Evolutionary conservation across 768 basidiomycete genomes (phyloP).

Genomic region (Tricholoma saponaceum): DNA sequence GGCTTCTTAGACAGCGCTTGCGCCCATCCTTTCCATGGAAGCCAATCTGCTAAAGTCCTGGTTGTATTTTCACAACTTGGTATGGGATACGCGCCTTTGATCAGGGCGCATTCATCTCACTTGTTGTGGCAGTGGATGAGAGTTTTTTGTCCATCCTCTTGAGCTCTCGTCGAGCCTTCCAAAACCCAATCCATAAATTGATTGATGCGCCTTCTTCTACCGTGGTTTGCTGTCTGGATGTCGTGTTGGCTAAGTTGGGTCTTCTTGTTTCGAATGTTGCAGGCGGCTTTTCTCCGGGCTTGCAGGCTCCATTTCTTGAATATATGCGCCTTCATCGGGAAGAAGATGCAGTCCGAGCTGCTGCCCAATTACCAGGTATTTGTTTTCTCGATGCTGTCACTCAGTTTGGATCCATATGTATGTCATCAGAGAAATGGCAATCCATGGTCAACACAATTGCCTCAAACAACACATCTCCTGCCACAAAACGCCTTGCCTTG

Average conservation of each 20-base stretch:
- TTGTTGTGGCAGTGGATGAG: slow-evolving; percentile 20
- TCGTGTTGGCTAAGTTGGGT: slow-evolving; percentile 50
- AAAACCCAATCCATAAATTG: slow-evolving; percentile 10
- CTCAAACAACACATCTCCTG: slow-evolving; percentile 52
- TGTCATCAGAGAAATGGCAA: slow-evolving; percentile 49
- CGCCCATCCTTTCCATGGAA: not conserved
- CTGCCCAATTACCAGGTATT: slow-evolving; percentile 66
- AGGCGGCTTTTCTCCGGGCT: slow-evolving; percentile 19
- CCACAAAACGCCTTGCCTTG: slow-evolving; percentile 55
- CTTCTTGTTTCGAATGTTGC: slow-evolving; percentile 24
- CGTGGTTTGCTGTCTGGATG: slow-evolving; percentile 65
- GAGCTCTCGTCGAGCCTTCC: slow-evolving; percentile 46
- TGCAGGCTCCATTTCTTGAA: slow-evolving; percentile 19
- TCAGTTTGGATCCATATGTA: not conserved
- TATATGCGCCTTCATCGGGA: slow-evolving; percentile 38
- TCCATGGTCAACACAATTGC: slow-evolving; percentile 39
- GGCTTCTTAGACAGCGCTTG: slow-evolving; percentile 14
- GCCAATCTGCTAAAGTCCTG: not conserved
- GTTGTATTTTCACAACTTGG: slow-evolving; percentile 13
- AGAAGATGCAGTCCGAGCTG: slow-evolving; percentile 52
- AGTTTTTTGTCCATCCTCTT: slow-evolving; percentile 42
- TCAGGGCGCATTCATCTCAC: slow-evolving; percentile 9
- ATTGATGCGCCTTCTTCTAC: slow-evolving; percentile 33
- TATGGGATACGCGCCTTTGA: slow-evolving; percentile 17
- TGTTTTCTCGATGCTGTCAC: not conserved